Evolutionary conservation across 345 rosid genomes (phyloP).

Genomic region (Euphorbia tirucalli): DNA sequence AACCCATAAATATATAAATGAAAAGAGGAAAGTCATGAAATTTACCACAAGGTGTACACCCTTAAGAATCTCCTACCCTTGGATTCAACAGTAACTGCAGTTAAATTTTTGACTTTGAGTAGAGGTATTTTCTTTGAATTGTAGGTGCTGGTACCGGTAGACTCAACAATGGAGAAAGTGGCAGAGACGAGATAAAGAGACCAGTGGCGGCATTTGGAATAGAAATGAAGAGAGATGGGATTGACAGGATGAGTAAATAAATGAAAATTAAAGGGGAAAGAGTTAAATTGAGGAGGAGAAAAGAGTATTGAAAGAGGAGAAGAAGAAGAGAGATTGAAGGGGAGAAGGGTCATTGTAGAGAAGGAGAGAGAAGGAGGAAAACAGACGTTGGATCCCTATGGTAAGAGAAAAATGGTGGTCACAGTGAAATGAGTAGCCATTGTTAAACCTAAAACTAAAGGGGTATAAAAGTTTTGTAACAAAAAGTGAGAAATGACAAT

Average conservation of each 20-base stretch:
- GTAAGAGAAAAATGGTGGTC: no score
- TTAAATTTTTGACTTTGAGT: slow-evolving; percentile 74
- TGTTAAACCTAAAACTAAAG: no score
- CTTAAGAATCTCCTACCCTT: slow-evolving; percentile 78
- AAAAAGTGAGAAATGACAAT: no score
- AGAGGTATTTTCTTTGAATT: slow-evolving; percentile 44
- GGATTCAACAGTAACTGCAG: slow-evolving; percentile 71
- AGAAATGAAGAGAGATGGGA: background rate
- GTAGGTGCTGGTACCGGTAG: background rate
- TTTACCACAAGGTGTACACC: slow-evolving; percentile 73
- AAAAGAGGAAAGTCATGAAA: no score
- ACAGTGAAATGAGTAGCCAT: no score
- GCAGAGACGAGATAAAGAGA: background rate
- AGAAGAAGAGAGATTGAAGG: background rate
- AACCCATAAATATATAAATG: no score
- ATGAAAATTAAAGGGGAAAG: background rate
- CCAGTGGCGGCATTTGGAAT: slow-evolving; percentile 6
- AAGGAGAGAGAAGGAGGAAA: no score
- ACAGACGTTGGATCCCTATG: no score
- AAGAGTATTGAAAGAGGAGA: background rate
- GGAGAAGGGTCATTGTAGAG: background rate
- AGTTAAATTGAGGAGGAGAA: background rate
- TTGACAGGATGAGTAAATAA: slow-evolving; percentile 1
- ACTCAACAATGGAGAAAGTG: background rate
- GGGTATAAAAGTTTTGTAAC: no score